A percentile compares a stretch with the other conserved stretches of the same genome.
Conservation (phyloP, 768 basidiomycete genomes). For the Lactifluus rugatus region DNA sequence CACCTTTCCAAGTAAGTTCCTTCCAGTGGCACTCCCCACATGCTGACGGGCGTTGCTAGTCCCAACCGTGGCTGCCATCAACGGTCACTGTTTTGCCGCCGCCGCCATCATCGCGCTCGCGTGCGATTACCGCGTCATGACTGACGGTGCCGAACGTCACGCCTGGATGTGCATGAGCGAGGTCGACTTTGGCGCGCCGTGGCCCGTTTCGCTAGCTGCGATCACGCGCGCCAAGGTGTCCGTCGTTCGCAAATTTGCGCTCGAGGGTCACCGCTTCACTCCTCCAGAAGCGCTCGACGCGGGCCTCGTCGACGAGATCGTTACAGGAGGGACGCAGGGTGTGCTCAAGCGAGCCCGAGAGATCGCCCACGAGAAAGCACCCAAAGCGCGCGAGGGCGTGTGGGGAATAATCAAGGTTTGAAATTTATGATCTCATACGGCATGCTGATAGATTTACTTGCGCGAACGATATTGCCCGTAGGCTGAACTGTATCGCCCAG, state of each 20-base stretch:
- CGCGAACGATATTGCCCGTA: conserved; percentile 22
- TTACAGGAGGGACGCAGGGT: conserved; percentile 45
- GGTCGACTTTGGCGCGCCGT: conserved; percentile 71
- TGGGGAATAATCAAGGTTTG: conserved; percentile 68
- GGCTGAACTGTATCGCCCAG: conserved; percentile 48
- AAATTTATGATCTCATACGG: no score
- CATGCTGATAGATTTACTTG: no score
- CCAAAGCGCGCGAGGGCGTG: conserved; percentile 46
- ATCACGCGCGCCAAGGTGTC: conserved; percentile 58
- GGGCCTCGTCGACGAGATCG: conserved; percentile 64
- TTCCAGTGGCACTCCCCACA: no score
- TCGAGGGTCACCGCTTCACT: conserved; percentile 75
- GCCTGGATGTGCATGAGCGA: conserved; percentile 94
- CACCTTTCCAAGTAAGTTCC: conserved; percentile 59
- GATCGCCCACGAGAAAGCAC: conserved; percentile 44
- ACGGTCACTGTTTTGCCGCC: conserved; percentile 81
- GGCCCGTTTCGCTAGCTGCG: conserved; percentile 63
- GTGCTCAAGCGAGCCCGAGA: conserved; percentile 57
- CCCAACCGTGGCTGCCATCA: conserved; percentile 69
- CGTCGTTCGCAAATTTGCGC: conserved; percentile 59
- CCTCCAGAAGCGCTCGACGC: conserved; percentile 56
- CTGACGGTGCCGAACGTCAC: conserved; percentile 62
- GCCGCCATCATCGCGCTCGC: conserved; percentile 69
- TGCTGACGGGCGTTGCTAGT: no score
- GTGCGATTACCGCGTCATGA: conserved; percentile 89